A percentile compares a stretch with the other conserved stretches of the same genome.
phyloP scores from a whole-genome alignment of 768 basidiomycete species.

The Calvatia gigantea region DNA sequence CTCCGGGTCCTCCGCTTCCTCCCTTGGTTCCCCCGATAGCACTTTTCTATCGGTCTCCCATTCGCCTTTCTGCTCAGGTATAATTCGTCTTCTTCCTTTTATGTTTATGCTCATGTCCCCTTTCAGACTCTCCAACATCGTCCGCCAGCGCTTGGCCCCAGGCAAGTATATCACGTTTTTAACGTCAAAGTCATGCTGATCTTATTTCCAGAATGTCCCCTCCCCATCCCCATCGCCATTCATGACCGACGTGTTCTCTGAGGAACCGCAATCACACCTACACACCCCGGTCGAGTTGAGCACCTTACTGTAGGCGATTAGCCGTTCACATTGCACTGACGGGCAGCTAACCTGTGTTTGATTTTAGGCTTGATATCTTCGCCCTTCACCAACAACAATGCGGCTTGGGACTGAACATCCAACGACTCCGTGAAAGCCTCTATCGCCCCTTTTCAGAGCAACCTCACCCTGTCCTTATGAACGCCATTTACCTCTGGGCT shows the following conservation, averaged over 20 bases:
- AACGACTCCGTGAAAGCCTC: conserved; percentile 60
- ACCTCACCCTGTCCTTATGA: conserved; percentile 73
- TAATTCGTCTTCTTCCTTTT: conserved; percentile 12
- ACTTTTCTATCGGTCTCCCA: conserved; percentile 50
- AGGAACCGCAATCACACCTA: conserved; percentile 44
- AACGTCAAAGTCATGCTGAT: conserved; percentile 10
- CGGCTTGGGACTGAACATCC: conserved; percentile 68
- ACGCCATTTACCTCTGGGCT: conserved; percentile 80
- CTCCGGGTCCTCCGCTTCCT: conserved; percentile 55
- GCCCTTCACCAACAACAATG: conserved; percentile 73
- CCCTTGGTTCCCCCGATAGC: conserved; percentile 50
- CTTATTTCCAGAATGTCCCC: conserved; percentile 30
- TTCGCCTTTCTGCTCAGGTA: conserved; percentile 58
- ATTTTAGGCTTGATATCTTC: conserved; percentile 78
- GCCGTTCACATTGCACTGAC: conserved; percentile 8
- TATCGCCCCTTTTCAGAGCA: conserved; percentile 51
- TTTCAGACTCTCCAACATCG: conserved; percentile 42
- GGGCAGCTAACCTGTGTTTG: conserved; percentile 15
- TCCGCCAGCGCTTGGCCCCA: conserved; percentile 51
- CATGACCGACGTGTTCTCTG: conserved; percentile 43
- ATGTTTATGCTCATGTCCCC: conserved; percentile 2
- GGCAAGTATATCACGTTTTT: conserved; percentile 21
- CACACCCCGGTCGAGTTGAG: conserved; percentile 57
- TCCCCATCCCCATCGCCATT: conserved; percentile 54
- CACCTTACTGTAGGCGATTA: conserved; percentile 55